A percentile compares a stretch with the other conserved stretches of the same genome.
Conservation (phyloP, 805 yeast species). For the Pichia manshurica region DNA sequence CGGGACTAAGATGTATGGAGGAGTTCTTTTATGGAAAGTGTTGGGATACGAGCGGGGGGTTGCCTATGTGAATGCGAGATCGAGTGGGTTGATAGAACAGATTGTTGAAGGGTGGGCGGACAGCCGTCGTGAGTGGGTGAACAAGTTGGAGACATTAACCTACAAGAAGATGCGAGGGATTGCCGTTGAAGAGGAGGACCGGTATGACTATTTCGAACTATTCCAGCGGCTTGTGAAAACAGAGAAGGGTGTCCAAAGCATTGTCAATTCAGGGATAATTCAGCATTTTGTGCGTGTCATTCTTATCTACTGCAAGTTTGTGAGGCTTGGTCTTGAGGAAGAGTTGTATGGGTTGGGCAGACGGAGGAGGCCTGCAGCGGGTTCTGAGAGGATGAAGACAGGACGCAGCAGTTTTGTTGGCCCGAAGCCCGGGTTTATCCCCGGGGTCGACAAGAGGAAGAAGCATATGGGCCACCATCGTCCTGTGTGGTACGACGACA, state of each 20-base stretch:
- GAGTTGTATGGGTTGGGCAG: conserved; percentile 5
- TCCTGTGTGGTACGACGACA: neutral
- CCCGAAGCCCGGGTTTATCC: neutral
- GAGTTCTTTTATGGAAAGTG: neutral
- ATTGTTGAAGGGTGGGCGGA: conserved; percentile 8
- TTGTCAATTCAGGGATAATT: conserved; percentile 6
- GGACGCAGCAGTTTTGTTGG: neutral
- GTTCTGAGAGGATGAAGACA: neutral
- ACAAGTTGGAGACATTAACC: neutral
- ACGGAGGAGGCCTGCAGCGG: neutral
- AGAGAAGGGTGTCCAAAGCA: conserved; percentile 1
- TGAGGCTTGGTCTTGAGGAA: conserved; percentile 2
- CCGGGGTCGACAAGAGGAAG: neutral
- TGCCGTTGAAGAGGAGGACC: neutral
- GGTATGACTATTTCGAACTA: conserved; percentile 2
- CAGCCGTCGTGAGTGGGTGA: conserved; percentile 5
- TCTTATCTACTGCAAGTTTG: neutral
- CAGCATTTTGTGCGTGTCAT: conserved; percentile 5
- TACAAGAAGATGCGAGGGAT: conserved; percentile 5
- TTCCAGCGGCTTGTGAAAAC: conserved; percentile 2
- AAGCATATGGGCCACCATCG: neutral
- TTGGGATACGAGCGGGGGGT: conserved; percentile 5
- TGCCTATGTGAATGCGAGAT: neutral
- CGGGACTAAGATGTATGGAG: neutral
- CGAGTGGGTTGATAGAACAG: conserved; percentile 4